A percentile compares a stretch with the other conserved stretches of the same genome.
Evolutionary conservation across 441 rosid species (phyloP).

Genomic region (Codiaeum variegatum): DNA sequence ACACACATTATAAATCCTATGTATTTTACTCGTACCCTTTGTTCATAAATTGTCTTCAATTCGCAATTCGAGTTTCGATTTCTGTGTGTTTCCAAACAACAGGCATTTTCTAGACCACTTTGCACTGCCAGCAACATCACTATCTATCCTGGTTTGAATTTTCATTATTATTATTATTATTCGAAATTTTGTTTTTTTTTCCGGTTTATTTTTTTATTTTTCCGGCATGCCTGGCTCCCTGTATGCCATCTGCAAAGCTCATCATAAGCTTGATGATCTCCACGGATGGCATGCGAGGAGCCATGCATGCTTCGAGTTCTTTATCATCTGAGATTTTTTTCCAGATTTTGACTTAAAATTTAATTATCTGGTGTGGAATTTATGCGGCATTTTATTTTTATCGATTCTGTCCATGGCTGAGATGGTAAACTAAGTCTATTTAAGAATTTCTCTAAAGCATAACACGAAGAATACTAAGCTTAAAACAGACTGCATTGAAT

Average conservation of each 20-base stretch:
- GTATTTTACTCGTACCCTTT: not conserved
- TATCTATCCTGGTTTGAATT: conserved; percentile 8
- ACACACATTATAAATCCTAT: not conserved
- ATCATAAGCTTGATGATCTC: conserved; percentile 33
- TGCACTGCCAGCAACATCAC: not conserved
- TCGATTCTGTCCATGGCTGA: no score
- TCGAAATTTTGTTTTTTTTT: not conserved
- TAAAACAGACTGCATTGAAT: no score
- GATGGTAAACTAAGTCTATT: no score
- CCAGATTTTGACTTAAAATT: no score
- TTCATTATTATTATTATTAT: not conserved
- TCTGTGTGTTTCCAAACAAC: conserved; percentile 13
- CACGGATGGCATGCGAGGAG: conserved; percentile 50
- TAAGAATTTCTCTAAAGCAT: no score
- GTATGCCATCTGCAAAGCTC: conserved; percentile 47
- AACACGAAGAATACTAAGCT: no score
- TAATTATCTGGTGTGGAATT: no score
- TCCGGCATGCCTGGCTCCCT: conserved; percentile 49
- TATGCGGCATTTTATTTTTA: no score
- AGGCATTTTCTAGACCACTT: not conserved
- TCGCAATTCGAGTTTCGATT: not conserved
- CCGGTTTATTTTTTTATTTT: not conserved
- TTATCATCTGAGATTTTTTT: no score
- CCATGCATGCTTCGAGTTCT: conserved; percentile 32
- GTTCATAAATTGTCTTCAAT: not conserved